A percentile compares a stretch with the other conserved stretches of the same genome.
Conservation (phyloP, 192 early-diverging fungal species). For the Linnemannia zychae region DNA sequence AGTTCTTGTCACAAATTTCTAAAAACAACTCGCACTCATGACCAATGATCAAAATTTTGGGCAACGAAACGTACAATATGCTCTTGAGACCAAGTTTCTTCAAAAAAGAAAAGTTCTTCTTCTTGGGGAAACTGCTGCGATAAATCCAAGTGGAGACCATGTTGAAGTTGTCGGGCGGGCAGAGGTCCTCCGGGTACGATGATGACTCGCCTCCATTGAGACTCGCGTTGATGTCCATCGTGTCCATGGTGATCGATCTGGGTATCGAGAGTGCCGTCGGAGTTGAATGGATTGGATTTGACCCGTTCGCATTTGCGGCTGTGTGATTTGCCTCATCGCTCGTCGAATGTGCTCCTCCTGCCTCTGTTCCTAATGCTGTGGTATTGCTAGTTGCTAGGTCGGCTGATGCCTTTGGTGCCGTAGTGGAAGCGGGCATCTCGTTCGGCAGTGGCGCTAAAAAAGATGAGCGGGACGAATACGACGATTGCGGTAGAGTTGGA, state of each 20-base stretch:
- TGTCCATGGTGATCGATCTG: slow-evolving; percentile 29
- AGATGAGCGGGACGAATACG: background rate
- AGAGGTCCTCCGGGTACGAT: slow-evolving; percentile 72
- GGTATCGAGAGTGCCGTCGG: slow-evolving; percentile 28
- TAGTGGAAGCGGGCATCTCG: background rate
- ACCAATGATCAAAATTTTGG: background rate
- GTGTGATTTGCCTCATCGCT: background rate
- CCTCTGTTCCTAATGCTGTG: background rate
- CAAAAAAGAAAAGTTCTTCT: slow-evolving; percentile 93
- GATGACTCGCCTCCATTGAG: slow-evolving; percentile 50
- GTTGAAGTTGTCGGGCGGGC: slow-evolving; percentile 95
- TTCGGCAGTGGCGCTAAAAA: background rate
- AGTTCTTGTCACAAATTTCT: background rate
- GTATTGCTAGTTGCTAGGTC: background rate
- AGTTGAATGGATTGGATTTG: background rate
- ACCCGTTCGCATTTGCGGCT: no score
- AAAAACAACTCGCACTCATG: background rate
- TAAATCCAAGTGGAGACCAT: slow-evolving; percentile 97
- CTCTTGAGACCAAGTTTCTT: slow-evolving; percentile 88
- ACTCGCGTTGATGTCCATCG: slow-evolving; percentile 23
- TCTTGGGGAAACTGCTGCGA: slow-evolving; percentile 92
- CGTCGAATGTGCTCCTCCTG: background rate
- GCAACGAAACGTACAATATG: slow-evolving; percentile 75
- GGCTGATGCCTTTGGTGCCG: background rate
- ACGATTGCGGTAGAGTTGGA: background rate